These are phyloP conservation scores for Quercus phellos DNA, from an alignment of 331 rosid genomes.

Conservation along the genomic window DNA sequence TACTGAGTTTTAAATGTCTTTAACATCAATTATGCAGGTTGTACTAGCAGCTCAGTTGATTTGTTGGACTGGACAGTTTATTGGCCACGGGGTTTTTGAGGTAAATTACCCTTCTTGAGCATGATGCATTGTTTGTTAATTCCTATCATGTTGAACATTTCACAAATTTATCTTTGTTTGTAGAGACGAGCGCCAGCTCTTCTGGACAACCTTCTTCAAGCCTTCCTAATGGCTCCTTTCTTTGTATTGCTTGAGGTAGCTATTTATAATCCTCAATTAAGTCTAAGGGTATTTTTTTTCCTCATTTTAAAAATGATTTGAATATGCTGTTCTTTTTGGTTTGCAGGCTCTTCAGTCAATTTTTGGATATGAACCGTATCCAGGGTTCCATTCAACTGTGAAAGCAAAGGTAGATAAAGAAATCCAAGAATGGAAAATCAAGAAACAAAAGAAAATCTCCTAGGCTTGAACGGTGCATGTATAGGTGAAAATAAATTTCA, in stretches of 20 bases:
- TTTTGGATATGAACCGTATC: constrained; percentile 68
- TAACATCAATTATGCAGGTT: constrained; percentile 35
- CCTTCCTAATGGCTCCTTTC: constrained; percentile 80
- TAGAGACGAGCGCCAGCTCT: constrained; percentile 92
- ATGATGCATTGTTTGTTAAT: not conserved
- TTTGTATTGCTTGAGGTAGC: constrained; percentile 82
- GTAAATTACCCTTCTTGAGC: constrained; percentile 27
- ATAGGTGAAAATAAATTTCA: not conserved
- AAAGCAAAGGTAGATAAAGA: constrained; percentile 44
- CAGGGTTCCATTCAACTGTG: constrained; percentile 55
- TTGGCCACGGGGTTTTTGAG: constrained; percentile 88
- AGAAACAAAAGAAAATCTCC: constrained; percentile 49
- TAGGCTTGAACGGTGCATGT: constrained; percentile 15
- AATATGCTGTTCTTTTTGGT: not conserved
- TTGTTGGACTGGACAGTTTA: constrained; percentile 82
- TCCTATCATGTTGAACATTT: not conserved
- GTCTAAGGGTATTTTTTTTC: not conserved
- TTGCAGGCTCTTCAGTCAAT: constrained; percentile 47
- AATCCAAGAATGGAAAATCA: constrained; percentile 50
- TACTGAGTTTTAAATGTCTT: not conserved
- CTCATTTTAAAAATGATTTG: not conserved
- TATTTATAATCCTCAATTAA: not conserved
- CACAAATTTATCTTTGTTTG: not conserved
- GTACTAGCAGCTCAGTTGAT: constrained; percentile 61
- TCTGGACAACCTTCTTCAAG: constrained; percentile 77